Base-by-base conservation (phyloP, 176 grass and related monocot species). In the Guadua angustifolia region DNA sequence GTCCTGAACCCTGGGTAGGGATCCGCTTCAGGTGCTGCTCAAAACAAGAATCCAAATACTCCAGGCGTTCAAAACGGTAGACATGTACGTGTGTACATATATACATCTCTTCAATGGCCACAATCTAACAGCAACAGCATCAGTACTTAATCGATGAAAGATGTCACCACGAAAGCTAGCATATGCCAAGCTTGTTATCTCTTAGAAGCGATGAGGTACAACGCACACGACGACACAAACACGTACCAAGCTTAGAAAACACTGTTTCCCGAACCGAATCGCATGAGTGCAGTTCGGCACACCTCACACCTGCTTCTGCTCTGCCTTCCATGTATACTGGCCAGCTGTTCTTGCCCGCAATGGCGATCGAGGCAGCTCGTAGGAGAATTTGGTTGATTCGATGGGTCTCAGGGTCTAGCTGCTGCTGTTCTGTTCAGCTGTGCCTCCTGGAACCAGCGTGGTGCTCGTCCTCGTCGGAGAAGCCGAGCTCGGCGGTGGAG, bases 401-500 rank as follows among this genome's bases (percentile, higher is more conserved):
- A 22, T n/a, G 43, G 1, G 10, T 22, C 62, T 79, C 32, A 66
- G 18, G 62, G 62, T 36, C 29, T 36, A 66, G 29, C 62, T 36
- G 66, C 66, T 53, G 47, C 66, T 53, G 47, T 56, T 66, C 66
- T 40, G 47, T 81, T 66, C 65, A 39, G 19, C 9, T 43, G 65
- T 32, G 77, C 45, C 77, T 67, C 18, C 62, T 19, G 18, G 61
- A 51, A 51, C 26, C 77, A 73, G 40, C 21, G 29, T 12, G 32
- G 46, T 62, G 21, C 12, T 85, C 66, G 39, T 66, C 60, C 2
- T 89, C 58, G 1, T 40, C 83, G 21, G 74, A n/a, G 46, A 29
- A 11, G 67, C 82, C 86, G 63, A 75, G 51, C 53, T 87, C 86
- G 5, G 84, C 64, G 44, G 66, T 89, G 84, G 75, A 78, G 45